These are phyloP conservation scores for Tolypocladium sp. DNA, from an alignment of 2,329 filamentous ascomycete genomes.

Conservation along the genomic window DNA sequence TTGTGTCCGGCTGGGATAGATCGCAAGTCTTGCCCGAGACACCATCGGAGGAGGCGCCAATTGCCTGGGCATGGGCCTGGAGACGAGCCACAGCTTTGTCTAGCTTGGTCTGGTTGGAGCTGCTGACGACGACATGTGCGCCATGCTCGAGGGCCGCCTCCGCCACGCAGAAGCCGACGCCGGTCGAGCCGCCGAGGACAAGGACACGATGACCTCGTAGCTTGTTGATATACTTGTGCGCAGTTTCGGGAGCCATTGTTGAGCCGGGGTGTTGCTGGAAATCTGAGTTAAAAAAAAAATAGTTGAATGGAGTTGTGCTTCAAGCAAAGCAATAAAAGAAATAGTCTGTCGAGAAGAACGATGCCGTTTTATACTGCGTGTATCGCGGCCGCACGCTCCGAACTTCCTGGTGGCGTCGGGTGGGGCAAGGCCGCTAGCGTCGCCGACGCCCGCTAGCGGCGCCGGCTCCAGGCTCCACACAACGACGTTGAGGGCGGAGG, in stretches of 20 bases:
- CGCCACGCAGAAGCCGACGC: conserved; percentile 53
- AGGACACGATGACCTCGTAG: conserved; percentile 35
- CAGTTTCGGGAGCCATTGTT: conserved; percentile 1
- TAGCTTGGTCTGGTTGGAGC: conserved; percentile 42
- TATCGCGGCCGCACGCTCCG: neutral
- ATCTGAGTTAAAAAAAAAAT: neutral
- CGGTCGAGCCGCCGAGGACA: conserved; percentile 53
- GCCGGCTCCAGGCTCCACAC: neutral
- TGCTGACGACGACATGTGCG: conserved; percentile 49
- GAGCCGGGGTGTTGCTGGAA: neutral
- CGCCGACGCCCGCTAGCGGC: neutral
- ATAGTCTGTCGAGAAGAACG: neutral
- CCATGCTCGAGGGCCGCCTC: conserved; percentile 47
- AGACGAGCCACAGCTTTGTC: conserved; percentile 34
- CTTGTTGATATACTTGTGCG: conserved; percentile 22
- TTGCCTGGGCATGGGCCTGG: conserved; percentile 12
- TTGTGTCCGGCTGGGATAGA: conserved; percentile 6
- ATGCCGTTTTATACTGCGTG: neutral
- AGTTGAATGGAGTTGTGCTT: neutral
- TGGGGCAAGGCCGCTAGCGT: neutral
- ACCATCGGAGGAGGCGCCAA: conserved; percentile 24
- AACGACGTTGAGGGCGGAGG: no score
- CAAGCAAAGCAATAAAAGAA: neutral
- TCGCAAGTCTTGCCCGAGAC: conserved; percentile 14
- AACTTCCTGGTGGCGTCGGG: neutral